Percentiles rank a stretch among this genome's conserved stretches.
Evolutionary conservation across 2,329 filamentous ascomycete species (phyloP).

Genomic region (Xylaria hypoxylon): DNA sequence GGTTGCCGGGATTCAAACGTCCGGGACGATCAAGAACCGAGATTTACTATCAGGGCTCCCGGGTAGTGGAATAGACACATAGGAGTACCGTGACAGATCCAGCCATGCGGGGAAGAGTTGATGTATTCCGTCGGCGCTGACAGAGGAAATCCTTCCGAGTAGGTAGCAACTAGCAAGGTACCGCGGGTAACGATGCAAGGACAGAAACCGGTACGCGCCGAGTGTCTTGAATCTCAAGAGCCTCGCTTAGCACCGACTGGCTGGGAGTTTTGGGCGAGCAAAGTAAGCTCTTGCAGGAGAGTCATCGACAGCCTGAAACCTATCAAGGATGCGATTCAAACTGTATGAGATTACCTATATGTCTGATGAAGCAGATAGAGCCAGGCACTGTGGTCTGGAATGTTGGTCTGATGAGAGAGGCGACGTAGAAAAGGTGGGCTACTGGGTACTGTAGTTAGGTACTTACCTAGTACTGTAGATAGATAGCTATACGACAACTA

Average conservation of each 20-base stretch:
- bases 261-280: constrained; percentile 17
- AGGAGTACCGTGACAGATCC: constrained; percentile 18
- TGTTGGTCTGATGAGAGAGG: constrained; percentile 1
- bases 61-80: constrained; percentile 38
- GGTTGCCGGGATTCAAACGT: neutral
- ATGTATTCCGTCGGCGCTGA: constrained; percentile 31
- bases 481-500: neutral
- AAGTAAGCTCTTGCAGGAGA: constrained; percentile 13
- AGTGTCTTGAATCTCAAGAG: constrained; percentile 35
- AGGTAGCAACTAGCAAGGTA: neutral
- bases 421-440: constrained; percentile 11
- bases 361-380: constrained; percentile 1
- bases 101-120: constrained; percentile 34
- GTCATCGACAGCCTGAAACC: constrained; percentile 7
- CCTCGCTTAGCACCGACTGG: constrained; percentile 12
- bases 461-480: too few species aligned
- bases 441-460: neutral
- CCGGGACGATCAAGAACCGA: constrained; percentile 18
- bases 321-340: constrained; percentile 20
- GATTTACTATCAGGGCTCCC: constrained; percentile 36
- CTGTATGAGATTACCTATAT: too few species aligned
- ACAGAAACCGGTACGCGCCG: constrained; percentile 26
- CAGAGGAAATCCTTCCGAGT: constrained; percentile 19
- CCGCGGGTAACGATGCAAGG: constrained; percentile 11
- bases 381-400: neutral